Base-by-base conservation (phyloP, 2,329 filamentous ascomycete genomes). In the Aureobasidium sp. region DNA sequence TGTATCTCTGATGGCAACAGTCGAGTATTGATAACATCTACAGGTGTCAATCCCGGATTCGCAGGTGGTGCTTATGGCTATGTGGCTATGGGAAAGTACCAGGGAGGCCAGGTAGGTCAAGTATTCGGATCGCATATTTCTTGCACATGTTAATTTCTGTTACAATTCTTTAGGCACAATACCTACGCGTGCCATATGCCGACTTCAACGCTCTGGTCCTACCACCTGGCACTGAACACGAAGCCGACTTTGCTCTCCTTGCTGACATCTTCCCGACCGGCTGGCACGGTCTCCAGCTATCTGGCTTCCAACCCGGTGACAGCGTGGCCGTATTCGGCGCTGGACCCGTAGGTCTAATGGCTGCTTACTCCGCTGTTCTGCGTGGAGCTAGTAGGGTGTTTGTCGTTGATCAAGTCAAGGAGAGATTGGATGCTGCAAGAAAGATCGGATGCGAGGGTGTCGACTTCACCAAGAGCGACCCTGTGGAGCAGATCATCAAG, bases 141-240 rank as follows among this genome's bases (percentile, higher is more conserved):
- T 33, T 33, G 8, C 27, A 29, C 6, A 29, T 29, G 27, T 29
- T 29, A 29, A 29, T 24, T 24, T 24, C 24, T 24, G 24, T 24
- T 24, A 4, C 24, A 24, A 24, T 24, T 24, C 24, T 24, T 24
- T 24, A 33, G 68, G 85, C 85, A 2, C 83, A 88, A 68, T 88
- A 84, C 62, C 73, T 88, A 19, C 78, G 84, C 3, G 81, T 88
- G 1, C 85, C 85, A 0, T 87, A 83, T 62, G 85, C 85, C 1
- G 85, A 88, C 68, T 87, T 87, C 73, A 88, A 88, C 63, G 82
- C 82, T 6, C 71, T 88, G 35, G 81, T 81, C 59, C 73, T 89
- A 1, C 85, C 85, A 0, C 74, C 79, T 7, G 85, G 84, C 0
- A 84, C 75, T 17, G 82, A 86, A 64, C 76, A 85, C 50, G 85